Conservation (phyloP, 257 asterid genomes). For the Ehretia macrophylla region DNA sequence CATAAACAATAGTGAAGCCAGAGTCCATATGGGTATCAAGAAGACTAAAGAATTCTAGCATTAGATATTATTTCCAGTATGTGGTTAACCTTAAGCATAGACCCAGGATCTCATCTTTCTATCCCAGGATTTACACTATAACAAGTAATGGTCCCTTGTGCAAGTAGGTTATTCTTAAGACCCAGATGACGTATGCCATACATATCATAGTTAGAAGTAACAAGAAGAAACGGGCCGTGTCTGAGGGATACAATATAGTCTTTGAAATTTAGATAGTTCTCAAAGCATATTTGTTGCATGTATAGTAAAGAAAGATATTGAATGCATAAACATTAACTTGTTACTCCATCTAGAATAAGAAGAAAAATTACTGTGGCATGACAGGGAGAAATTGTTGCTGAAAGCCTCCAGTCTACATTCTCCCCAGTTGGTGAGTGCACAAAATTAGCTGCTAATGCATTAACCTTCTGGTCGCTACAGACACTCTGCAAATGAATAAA, state of each 20-base stretch:
- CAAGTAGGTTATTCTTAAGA: neutral
- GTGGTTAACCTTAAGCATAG: too few relatives aligned
- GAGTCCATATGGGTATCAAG: too few relatives aligned
- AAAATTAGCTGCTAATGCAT: constrained; percentile 94
- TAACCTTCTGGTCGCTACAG: constrained; percentile 80
- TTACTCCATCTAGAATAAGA: neutral
- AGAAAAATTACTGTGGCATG: constrained; percentile 78
- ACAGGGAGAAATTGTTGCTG: constrained; percentile 94
- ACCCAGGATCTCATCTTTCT: too few relatives aligned
- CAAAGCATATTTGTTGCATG: too few relatives aligned
- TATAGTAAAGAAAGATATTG: too few relatives aligned
- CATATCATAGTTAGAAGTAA: neutral
- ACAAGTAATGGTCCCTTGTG: neutral
- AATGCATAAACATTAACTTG: neutral
- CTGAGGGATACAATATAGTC: too few relatives aligned
- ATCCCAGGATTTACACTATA: too few relatives aligned
- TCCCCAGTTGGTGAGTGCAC: constrained; percentile 89
- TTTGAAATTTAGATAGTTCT: too few relatives aligned
- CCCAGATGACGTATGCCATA: neutral
- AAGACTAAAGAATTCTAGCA: too few relatives aligned
- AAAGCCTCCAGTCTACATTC: constrained; percentile 92
- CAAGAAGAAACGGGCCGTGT: too few relatives aligned
- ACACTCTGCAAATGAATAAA: constrained; percentile 62
- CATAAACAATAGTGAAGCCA: too few relatives aligned
- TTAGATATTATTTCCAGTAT: too few relatives aligned